phyloP scores from a whole-genome alignment of 2,329 filamentous ascomycete species.

The Daldinia sp. region DNA sequence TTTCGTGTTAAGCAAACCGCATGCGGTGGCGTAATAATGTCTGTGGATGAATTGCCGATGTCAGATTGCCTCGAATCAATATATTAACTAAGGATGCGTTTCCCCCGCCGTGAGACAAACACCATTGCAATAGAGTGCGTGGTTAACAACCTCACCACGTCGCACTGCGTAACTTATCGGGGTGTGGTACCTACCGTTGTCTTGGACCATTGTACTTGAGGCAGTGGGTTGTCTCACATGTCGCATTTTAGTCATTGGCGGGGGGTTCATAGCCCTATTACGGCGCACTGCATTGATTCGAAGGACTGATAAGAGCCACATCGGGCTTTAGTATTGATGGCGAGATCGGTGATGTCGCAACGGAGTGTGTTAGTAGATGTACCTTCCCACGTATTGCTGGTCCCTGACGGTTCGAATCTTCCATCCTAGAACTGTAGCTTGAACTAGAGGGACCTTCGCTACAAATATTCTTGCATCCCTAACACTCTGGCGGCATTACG shows the following conservation, averaged over 20 bases:
- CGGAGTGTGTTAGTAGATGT: not conserved
- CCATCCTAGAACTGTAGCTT: not conserved
- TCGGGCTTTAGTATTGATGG: not conserved
- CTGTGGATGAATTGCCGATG: conserved; percentile 23
- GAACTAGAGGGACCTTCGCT: too few species aligned
- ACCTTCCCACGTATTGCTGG: not conserved
- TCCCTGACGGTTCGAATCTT: not conserved
- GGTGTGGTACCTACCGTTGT: conserved; percentile 13
- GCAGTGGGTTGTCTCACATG: conserved; percentile 19
- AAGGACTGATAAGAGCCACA: not conserved
- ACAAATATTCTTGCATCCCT: not conserved
- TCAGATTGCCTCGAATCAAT: conserved; percentile 23
- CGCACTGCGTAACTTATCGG: conserved; percentile 14
- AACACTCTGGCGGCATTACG: not conserved
- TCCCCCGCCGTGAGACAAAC: conserved; percentile 12
- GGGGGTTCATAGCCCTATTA: conserved; percentile 8
- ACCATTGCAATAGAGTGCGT: conserved; percentile 10
- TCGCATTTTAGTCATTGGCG: conserved; percentile 26
- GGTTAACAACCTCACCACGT: conserved; percentile 18
- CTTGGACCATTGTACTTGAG: conserved; percentile 6
- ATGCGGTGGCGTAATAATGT: conserved; percentile 5
- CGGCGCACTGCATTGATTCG: not conserved
- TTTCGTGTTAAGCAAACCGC: conserved; percentile 14
- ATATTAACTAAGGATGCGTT: conserved; percentile 25
- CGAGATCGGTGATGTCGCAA: conserved; percentile 1